phyloP scores from a whole-genome alignment of 176 grass and related monocot species.

The Rhipidocladum racemiflorum region DNA sequence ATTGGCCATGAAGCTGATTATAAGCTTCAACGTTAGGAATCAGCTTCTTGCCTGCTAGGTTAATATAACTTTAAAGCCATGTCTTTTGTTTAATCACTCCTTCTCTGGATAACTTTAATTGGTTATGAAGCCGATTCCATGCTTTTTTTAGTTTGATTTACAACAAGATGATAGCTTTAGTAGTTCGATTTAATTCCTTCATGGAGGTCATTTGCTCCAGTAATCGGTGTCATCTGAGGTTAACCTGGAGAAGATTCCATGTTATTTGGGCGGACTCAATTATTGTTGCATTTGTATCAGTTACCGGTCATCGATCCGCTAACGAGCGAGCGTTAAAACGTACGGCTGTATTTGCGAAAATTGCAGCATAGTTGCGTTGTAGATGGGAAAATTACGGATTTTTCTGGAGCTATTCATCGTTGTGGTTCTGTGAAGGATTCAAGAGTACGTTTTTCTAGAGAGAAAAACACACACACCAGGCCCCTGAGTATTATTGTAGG shows the following conservation, averaged over 20 bases:
- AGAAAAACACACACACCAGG: background rate
- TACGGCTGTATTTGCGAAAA: background rate
- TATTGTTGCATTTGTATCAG: background rate
- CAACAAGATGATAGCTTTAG: background rate
- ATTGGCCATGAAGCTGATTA: background rate
- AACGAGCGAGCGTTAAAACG: background rate
- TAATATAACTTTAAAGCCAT: background rate
- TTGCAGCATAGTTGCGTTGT: background rate
- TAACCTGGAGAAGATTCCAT: slow-evolving; percentile 1
- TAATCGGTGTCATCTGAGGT: background rate
- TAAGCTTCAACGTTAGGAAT: background rate
- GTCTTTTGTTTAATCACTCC: background rate
- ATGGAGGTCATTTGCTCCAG: background rate
- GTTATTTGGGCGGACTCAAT: background rate
- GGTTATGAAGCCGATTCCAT: background rate
- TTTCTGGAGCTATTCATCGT: background rate
- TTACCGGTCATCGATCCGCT: background rate
- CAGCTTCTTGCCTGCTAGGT: background rate
- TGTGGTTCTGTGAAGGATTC: background rate
- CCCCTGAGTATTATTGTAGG: background rate
- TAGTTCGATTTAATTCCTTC: background rate
- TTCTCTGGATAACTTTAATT: background rate
- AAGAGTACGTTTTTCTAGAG: background rate
- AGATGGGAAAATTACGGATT: background rate
- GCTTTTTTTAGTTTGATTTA: background rate